Evolutionary conservation across 169 alveolate genomes (phyloP).

Genomic region (Eimeria necatrix): DNA sequence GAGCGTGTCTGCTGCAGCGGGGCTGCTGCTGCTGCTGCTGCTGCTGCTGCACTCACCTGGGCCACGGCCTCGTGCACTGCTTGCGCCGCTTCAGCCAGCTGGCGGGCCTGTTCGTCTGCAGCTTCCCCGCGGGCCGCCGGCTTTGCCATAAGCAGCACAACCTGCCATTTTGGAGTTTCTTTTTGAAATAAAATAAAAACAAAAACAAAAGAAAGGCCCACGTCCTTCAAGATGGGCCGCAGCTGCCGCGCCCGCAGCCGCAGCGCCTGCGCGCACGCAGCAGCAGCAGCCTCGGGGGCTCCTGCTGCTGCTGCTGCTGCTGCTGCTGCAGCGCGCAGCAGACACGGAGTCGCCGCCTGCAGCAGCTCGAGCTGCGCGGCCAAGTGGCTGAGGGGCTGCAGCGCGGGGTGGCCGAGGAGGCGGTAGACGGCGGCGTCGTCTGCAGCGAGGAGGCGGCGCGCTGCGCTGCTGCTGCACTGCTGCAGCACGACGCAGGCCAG

Average conservation of each 20-base stretch:
- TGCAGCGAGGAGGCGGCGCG: constrained; percentile 18
- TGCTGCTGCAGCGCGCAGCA: not conserved
- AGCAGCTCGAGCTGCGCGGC: constrained; percentile 13
- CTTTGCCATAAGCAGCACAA: constrained; percentile 12
- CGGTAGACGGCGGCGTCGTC: constrained; percentile 14
- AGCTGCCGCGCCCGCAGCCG: not conserved
- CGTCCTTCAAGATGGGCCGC: constrained; percentile 7
- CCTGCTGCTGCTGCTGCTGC: no score
- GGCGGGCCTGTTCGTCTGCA: constrained; percentile 11
- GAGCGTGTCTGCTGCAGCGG: not conserved
- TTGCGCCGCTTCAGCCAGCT: not conserved
- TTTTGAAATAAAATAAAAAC: no score
- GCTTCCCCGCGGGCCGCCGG: not conserved
- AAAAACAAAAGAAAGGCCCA: not conserved
- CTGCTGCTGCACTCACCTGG: no score
- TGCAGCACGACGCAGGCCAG: not conserved
- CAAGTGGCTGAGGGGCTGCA: not conserved
- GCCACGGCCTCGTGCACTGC: constrained; percentile 10
- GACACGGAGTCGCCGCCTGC: constrained; percentile 25
- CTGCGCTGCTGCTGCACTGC: not conserved
- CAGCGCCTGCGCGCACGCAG: not conserved
- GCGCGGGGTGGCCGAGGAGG: constrained; percentile 52
- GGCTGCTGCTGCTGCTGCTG: no score
- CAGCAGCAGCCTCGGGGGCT: not conserved
- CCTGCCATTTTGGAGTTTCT: no score